phyloP scores from a whole-genome alignment of 371 early-diverging fungal genomes.

The Mortierella sp. region DNA sequence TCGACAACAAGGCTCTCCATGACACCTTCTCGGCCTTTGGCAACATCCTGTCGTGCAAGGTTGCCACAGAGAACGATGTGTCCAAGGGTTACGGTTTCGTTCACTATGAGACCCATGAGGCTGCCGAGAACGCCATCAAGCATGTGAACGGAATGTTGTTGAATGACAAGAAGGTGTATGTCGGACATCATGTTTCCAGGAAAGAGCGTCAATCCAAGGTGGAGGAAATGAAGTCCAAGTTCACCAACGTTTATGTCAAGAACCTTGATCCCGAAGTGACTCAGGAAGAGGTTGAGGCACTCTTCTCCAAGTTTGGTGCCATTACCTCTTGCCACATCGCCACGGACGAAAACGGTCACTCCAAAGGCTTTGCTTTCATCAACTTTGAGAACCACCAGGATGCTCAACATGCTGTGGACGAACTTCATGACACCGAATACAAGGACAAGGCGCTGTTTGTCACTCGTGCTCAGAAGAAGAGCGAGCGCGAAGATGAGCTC shows the following conservation, averaged over 20 bases:
- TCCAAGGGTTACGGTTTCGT: slow-evolving; percentile 99
- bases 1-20: slow-evolving; percentile 98
- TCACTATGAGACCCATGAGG: slow-evolving; percentile 97
- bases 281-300: slow-evolving; percentile 83
- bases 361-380: slow-evolving; percentile 96
- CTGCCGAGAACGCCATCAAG: slow-evolving; percentile 97
- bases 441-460: slow-evolving; percentile 95
- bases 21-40: slow-evolving; percentile 99
- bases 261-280: slow-evolving; percentile 90
- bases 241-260: slow-evolving; percentile 99
- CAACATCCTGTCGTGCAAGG: slow-evolving; percentile 98
- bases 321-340: slow-evolving; percentile 86
- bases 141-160: slow-evolving; percentile 98
- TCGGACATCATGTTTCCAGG: slow-evolving; percentile 92
- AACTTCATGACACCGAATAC: slow-evolving; percentile 92
- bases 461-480: slow-evolving; percentile 98
- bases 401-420: slow-evolving; percentile 93
- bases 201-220: slow-evolving; percentile 94
- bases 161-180: slow-evolving; percentile 94
- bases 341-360: slow-evolving; percentile 83
- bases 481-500: slow-evolving; percentile 97
- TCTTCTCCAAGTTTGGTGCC: slow-evolving; percentile 90
- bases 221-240: slow-evolving; percentile 90
- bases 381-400: slow-evolving; percentile 95
- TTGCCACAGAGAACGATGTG: slow-evolving; percentile 89